Evolutionary conservation across 331 rosid genomes (phyloP), one percentile per base, ranked within the genome.

Genomic region (Quercus lobata): DNA sequence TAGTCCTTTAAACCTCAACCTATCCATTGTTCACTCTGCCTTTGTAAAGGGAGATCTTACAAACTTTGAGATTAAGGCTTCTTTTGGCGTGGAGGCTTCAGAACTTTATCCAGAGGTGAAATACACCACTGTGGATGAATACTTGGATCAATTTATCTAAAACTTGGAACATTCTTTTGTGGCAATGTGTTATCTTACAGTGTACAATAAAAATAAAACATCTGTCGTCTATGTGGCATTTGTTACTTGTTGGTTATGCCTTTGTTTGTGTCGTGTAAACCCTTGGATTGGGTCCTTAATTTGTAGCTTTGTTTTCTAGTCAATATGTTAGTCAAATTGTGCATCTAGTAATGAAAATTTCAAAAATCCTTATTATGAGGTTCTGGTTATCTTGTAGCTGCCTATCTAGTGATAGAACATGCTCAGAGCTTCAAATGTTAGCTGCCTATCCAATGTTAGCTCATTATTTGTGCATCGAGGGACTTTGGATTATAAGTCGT

Each of bases 51-150:
- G 84, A 37, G 88, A 83, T 72, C 1, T 17, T n/a, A 6, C 74
- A 27, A 83, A 76, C 22, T 79, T 54, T 70, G 77, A 73, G 77
- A 74, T 81, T 21, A 83, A 86, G 0, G 53, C 88, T 62, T 79
- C 85, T 18, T 22, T 57, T 1, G 88, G 88, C 0, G 85, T 81
- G 76, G 89, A 86, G 72, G 89, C 76, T 63, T 57, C 86, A 35
- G 30, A 83, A 18, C 83, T 88, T 65, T 88, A 88, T 66, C 91
- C 89, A 22, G 86, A 86, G 19, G 83, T 88, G 10, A 65, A 83
- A 71, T 83, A 81, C 83, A 86, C 85, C 1, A 69, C 53, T 1
- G 73, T 79, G 0, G 88, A 83, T 41, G 30, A 72, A 2, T 72
- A 25, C 37, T 18, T 79, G 17, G 19, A 72, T 49, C 78, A 61